These are phyloP conservation scores for Yarrowia sp. DNA, from an alignment of 805 yeast species.

Conservation along the genomic window DNA sequence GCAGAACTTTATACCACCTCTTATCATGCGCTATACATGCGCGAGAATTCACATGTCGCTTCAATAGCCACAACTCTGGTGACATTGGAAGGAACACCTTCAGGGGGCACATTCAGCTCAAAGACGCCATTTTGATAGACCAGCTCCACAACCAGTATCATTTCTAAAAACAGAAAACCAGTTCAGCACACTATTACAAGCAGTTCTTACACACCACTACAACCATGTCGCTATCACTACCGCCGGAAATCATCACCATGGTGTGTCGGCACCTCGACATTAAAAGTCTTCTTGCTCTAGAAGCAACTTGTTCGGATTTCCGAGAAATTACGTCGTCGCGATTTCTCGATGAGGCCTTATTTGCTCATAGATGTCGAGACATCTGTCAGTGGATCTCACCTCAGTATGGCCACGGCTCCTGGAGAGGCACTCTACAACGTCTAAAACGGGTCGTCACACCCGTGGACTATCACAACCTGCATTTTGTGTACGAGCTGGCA, in stretches of 20 bases:
- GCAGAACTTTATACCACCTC: conserved; percentile 9
- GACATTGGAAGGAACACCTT: background rate
- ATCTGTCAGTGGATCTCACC: conserved; percentile 15
- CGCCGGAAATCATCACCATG: conserved; percentile 18
- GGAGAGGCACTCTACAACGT: conserved; percentile 9
- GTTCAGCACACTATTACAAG: no score
- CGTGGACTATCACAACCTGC: conserved; percentile 5
- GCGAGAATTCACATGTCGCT: conserved; percentile 1
- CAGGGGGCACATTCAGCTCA: background rate
- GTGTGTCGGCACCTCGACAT: conserved; percentile 3
- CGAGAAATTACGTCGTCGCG: background rate
- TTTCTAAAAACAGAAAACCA: no score
- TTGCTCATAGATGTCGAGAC: background rate
- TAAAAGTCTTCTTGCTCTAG: conserved; percentile 1
- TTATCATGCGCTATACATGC: conserved; percentile 24
- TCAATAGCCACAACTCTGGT: background rate
- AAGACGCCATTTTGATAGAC: background rate
- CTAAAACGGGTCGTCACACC: conserved; percentile 8
- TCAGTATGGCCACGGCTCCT: conserved; percentile 13
- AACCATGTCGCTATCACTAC: background rate
- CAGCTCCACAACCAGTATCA: background rate
- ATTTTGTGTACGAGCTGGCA: conserved; percentile 20
- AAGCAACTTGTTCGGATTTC: background rate
- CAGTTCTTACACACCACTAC: no score
- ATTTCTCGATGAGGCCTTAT: background rate